Evolutionary conservation across 345 rosid species (phyloP), one percentile per base, ranked within the genome.

Genomic region (Rubroshorea leprosula): DNA sequence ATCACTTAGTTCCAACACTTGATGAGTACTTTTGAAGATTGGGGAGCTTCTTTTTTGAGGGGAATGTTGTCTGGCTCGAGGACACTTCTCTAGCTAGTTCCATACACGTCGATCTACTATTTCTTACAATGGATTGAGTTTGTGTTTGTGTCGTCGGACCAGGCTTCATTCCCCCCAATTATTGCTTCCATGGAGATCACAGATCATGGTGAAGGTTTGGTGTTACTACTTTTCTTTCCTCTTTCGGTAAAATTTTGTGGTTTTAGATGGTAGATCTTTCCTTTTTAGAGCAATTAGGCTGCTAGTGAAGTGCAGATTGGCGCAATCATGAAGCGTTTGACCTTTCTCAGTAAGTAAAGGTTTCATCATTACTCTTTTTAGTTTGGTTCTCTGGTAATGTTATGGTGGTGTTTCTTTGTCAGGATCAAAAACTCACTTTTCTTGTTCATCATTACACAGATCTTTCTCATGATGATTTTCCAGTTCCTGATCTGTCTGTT

Each of bases 91-190:
- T 25, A 45, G 51, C 66, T 57, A 61, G 70, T 80, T 70, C 46
- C n/a, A n/a, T n/a, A n/a, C n/a, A n/a, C 41, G 41, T 35, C 7
- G 25, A 50, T 22, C 24, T 44, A 9, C 22, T 41, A 23, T 12
- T 25, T 10, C 23, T 21, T 58, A 8, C n/a, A 54, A 54, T 18
- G 50, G 51, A 39, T 60, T 51, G 60, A 60, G 45, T 52, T 20
- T 71, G 14, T 55, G 60, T 50, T 59, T 69, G 96, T 15, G 90
- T 79, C 81, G 78, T 88, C 93, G 96, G 96, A 88, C 96, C 96
- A 88, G 96, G 96, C 96, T 88, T 88, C 93, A 85, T 88, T 83
- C 96, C 93, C 90, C 93, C 87, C 89, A 88, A 85, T 78, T 72
- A 50, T 67, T 72, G 80, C 81, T 81, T 74, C 78, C 77, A 62